Evolutionary conservation across 352 stramenopile species (phyloP).

Genomic region (Globisporangium rhizosaccharum): DNA sequence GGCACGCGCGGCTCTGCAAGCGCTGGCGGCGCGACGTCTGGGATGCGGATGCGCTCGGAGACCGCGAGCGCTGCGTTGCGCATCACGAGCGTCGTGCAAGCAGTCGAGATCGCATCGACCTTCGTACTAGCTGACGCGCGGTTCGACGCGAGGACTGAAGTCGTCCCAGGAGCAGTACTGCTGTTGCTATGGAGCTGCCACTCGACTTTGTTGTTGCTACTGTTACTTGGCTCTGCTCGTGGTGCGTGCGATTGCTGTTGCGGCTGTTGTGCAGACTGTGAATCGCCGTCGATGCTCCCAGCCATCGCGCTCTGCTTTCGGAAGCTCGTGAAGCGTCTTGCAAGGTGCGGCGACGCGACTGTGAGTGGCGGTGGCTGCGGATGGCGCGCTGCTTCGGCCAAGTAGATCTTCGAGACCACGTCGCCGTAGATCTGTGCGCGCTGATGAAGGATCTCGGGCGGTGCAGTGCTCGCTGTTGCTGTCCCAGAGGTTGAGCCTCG

Average conservation of each 20-base stretch:
- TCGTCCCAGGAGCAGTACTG: not conserved
- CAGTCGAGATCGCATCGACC: slow-evolving; percentile 9
- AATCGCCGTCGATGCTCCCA: not conserved
- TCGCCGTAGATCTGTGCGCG: slow-evolving; percentile 46
- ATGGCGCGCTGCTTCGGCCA: slow-evolving; percentile 13
- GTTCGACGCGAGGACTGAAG: slow-evolving; percentile 1
- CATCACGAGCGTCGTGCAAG: slow-evolving; percentile 60
- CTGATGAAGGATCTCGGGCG: slow-evolving; percentile 33
- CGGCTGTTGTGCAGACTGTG: not conserved
- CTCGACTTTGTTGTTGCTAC: slow-evolving; percentile 1
- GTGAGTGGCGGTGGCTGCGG: not conserved
- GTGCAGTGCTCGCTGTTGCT: not conserved
- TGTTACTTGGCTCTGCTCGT: not conserved
- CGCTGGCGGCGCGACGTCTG: slow-evolving; percentile 24
- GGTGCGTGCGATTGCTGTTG: not conserved
- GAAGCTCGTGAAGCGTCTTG: slow-evolving; percentile 26
- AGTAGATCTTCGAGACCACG: slow-evolving; percentile 44
- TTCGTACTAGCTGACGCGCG: slow-evolving; percentile 1
- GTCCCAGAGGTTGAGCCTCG: slow-evolving; percentile 6
- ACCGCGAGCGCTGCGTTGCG: slow-evolving; percentile 40
- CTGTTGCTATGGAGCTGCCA: slow-evolving; percentile 7
- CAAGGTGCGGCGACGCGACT: slow-evolving; percentile 9
- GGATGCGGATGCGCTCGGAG: slow-evolving; percentile 46
- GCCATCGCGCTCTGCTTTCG: slow-evolving; percentile 9
- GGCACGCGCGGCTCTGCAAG: slow-evolving; percentile 31